Evolutionary conservation across 371 early-diverging fungal species (phyloP), one percentile per base, ranked within the genome.

Genomic region (Rhizopus sp.): DNA sequence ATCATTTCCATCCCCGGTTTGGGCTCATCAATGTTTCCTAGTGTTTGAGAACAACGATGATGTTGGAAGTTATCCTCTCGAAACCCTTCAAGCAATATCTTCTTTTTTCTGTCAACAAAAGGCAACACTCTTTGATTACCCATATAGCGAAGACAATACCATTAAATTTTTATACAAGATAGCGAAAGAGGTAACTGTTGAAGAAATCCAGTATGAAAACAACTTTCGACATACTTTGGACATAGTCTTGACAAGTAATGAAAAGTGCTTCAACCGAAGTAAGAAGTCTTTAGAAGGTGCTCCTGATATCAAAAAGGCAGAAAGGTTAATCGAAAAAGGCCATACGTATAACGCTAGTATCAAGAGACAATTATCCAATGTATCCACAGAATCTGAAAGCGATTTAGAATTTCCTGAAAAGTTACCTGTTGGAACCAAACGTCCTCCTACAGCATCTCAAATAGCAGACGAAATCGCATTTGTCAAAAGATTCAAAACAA

Each of bases 401-500:
- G 53, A 53, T 53, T 59, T 59, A 59, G 59, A 59, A 59, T 53
- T 59, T 48, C 59, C 53, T 59, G 41, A 53, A 52, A 59, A 59
- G 53, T 53, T 52, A 59, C 59, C 59, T 53, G 59, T 59, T 53
- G 48, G 48, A 50, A 53, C 33, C 53, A 47, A 59, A 53, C 47
- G 48, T 59, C 50, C 59, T 48, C 48, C 53, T 52, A 48, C 53
- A 53, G 40, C 32, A 53, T 41, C 59, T 40, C 59, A 59, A 52
- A 48, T 59, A 59, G 53, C 48, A 48, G 59, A 53, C 53, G 53
- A 53, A 59, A 59, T 59, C 49, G 53, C 59, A 59, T 59, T 53
- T 53, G 38, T 53, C 47, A 59, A 59, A 52, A 59, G 31, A 53
- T 59, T 59, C 48, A 59, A 59, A 52, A 38, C 37, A 52, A 47